Evolutionary conservation across 208 protist species (phyloP).

Genomic region (Acanthamoeba triangularis): DNA sequence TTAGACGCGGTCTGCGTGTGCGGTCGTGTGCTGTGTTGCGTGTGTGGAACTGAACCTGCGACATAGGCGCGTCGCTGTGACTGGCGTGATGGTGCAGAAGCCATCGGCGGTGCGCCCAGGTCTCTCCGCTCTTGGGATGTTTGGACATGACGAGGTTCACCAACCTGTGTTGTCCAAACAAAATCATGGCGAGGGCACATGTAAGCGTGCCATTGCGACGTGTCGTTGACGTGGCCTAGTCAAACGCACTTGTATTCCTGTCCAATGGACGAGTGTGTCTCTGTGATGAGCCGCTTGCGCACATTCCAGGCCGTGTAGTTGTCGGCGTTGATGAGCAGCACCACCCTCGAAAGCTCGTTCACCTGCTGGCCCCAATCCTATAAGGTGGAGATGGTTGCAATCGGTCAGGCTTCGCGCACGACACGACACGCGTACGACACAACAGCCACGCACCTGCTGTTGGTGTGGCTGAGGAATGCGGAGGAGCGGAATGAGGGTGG

Average conservation of each 20-base stretch:
- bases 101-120: constrained; percentile 82
- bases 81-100: constrained; percentile 19
- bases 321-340: constrained; percentile 81
- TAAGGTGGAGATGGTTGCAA: neutral
- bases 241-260: neutral
- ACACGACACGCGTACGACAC: too few species aligned
- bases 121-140: constrained; percentile 87
- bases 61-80: neutral
- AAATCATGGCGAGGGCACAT: neutral
- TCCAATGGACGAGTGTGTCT: neutral
- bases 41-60: too few species aligned
- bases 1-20: too few species aligned
- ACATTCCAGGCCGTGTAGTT: constrained; percentile 76
- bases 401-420: too few species aligned
- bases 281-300: constrained; percentile 70
- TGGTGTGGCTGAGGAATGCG: neutral
- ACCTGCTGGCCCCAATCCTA: neutral
- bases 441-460: neutral
- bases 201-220: neutral
- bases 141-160: constrained; percentile 85
- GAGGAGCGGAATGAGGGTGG: neutral
- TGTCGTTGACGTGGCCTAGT: too few species aligned
- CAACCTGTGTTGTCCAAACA: constrained; percentile 62
- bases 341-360: neutral
- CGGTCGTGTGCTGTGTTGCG: too few species aligned